Evolutionary conservation across 768 basidiomycete genomes (phyloP).

Genomic region (Cystofilobasidium macerans): DNA sequence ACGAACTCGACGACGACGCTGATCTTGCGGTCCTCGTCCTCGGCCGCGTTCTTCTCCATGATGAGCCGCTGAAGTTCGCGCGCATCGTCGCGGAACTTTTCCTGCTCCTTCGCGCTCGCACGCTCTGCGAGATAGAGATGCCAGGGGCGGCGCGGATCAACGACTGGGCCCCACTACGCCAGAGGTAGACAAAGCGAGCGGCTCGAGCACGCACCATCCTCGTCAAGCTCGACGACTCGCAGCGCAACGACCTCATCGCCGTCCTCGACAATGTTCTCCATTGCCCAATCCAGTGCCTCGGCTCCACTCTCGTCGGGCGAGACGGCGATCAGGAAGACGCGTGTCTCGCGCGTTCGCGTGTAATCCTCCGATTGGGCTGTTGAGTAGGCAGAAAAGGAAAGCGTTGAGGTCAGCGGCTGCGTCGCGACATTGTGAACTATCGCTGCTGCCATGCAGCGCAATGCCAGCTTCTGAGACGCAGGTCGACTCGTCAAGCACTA

Average conservation of each 20-base stretch:
- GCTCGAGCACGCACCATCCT: constrained; percentile 49
- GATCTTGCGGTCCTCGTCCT: constrained; percentile 61
- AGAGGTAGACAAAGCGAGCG: neutral
- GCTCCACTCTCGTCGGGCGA: constrained; percentile 77
- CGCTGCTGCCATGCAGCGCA: neutral
- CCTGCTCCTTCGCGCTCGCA: constrained; percentile 29
- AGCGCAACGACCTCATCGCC: constrained; percentile 89
- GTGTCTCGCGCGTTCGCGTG: constrained; percentile 57
- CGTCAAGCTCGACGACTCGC: constrained; percentile 78
- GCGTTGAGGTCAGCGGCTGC: neutral
- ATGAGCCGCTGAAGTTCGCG: constrained; percentile 65
- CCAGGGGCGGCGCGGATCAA: too few species aligned
- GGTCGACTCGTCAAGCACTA: too few species aligned
- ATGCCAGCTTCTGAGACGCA: neutral
- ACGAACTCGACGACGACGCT: constrained; percentile 89
- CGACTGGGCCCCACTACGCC: too few species aligned
- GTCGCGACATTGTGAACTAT: neutral
- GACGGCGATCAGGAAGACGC: constrained; percentile 81
- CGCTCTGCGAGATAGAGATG: too few species aligned
- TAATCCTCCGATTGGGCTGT: constrained; percentile 54
- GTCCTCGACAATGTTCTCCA: constrained; percentile 58
- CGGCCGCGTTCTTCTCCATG: constrained; percentile 68
- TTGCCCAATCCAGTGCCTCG: constrained; percentile 84
- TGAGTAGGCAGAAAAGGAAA: neutral
- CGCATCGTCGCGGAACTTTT: constrained; percentile 62